These are phyloP conservation scores for Rhizoclosmatium globosum DNA, from an alignment of 192 early-diverging fungal genomes.

Conservation along the genomic window DNA sequence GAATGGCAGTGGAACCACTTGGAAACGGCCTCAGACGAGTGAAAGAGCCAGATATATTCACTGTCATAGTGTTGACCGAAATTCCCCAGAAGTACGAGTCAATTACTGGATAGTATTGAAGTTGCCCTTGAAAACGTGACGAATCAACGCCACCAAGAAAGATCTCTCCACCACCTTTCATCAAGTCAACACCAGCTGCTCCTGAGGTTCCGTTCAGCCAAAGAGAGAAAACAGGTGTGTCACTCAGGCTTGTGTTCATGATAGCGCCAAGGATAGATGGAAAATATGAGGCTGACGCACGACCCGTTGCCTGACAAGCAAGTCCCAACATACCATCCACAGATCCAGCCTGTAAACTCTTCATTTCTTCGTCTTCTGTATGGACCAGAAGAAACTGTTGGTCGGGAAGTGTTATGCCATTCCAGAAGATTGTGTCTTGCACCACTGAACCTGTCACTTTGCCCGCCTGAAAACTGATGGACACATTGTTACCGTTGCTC, in stretches of 20 bases:
- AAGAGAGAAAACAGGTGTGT: slow-evolving; percentile 1
- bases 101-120: not conserved
- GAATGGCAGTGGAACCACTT: not conserved
- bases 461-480: not conserved
- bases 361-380: not conserved
- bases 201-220: not conserved
- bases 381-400: slow-evolving; percentile 11
- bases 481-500: not conserved
- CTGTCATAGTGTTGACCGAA: not conserved
- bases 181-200: too few species aligned
- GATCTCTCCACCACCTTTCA: not conserved
- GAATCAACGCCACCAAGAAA: slow-evolving; percentile 8
- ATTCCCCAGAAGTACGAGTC: too few species aligned
- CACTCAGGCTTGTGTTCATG: not conserved
- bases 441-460: not conserved
- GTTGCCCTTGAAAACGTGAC: not conserved
- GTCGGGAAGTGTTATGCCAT: not conserved
- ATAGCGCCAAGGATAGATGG: slow-evolving; percentile 9
- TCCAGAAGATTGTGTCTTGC: slow-evolving; percentile 5
- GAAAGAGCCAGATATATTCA: not conserved
- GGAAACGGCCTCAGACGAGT: not conserved
- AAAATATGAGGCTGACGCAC: not conserved
- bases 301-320: not conserved
- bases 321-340: slow-evolving; percentile 14
- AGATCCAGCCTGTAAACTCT: not conserved